These are phyloP conservation scores for Talaromyces sp. DNA, from an alignment of 2,329 filamentous ascomycete genomes.

Conservation along the genomic window DNA sequence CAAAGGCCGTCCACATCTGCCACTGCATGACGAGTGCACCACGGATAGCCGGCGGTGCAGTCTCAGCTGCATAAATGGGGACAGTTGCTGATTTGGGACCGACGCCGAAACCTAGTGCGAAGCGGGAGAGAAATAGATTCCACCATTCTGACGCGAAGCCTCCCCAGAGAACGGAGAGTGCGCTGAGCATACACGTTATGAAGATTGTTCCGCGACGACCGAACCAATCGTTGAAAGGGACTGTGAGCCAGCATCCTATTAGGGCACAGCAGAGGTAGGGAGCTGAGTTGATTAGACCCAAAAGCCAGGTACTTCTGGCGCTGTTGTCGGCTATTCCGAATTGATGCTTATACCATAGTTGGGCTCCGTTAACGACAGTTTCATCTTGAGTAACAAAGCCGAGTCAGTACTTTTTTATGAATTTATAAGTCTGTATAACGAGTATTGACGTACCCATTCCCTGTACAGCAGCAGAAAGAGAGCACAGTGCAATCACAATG, in stretches of 20 bases:
- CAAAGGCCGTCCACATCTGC: slow-evolving; percentile 54
- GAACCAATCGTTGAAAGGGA: slow-evolving; percentile 49
- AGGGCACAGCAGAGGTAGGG: slow-evolving; percentile 50
- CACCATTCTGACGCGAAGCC: slow-evolving; percentile 47
- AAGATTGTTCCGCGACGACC: slow-evolving; percentile 51
- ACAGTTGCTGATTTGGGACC: slow-evolving; percentile 48
- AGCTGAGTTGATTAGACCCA: slow-evolving; percentile 48
- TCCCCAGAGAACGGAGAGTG: slow-evolving; percentile 54
- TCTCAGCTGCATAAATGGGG: background rate
- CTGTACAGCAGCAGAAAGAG: slow-evolving; percentile 58
- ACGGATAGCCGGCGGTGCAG: background rate
- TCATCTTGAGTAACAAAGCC: slow-evolving; percentile 34
- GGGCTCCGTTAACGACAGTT: slow-evolving; percentile 53
- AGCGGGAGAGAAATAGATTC: slow-evolving; percentile 47
- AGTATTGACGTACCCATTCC: slow-evolving; percentile 42
- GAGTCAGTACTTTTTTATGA: too few species aligned
- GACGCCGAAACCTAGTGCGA: slow-evolving; percentile 47
- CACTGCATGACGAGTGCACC: slow-evolving; percentile 35
- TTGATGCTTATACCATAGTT: slow-evolving; percentile 17
- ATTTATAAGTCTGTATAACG: too few species aligned
- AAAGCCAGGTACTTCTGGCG: slow-evolving; percentile 58
- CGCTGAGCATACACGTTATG: slow-evolving; percentile 53
- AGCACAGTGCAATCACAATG: slow-evolving; percentile 60
- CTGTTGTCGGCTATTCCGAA: slow-evolving; percentile 18
- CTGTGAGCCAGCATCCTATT: slow-evolving; percentile 53